These are phyloP conservation scores for Epichloe typhina DNA, from an alignment of 2,329 filamentous ascomycete genomes.

Conservation along the genomic window DNA sequence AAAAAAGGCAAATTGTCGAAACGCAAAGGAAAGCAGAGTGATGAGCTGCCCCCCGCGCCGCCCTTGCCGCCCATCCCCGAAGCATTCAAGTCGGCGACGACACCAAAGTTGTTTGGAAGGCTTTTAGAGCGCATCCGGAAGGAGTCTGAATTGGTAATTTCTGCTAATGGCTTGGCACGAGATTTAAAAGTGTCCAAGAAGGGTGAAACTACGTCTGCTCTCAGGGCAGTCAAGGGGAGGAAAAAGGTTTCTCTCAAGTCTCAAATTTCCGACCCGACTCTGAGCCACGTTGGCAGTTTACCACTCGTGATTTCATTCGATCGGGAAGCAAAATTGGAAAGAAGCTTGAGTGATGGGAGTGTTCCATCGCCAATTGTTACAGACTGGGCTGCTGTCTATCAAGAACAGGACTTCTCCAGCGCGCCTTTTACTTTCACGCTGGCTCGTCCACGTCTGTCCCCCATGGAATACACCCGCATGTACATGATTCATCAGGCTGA, in stretches of 20 bases:
- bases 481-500: slow-evolving; percentile 21
- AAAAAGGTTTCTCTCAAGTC: slow-evolving; percentile 10
- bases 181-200: background rate
- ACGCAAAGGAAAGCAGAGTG: slow-evolving; percentile 4
- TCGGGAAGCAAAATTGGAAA: background rate
- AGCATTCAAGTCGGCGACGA: slow-evolving; percentile 11
- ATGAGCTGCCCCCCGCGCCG: slow-evolving; percentile 13
- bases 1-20: slow-evolving; percentile 1
- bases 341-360: background rate
- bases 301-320: background rate
- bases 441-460: slow-evolving; percentile 20
- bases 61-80: slow-evolving; percentile 21
- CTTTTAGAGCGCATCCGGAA: slow-evolving; percentile 16
- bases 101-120: slow-evolving; percentile 15
- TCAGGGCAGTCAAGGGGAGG: slow-evolving; percentile 4
- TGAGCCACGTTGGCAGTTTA: slow-evolving; percentile 1
- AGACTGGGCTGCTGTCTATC: background rate
- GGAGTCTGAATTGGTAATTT: slow-evolving; percentile 9
- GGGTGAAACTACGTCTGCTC: background rate
- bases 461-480: slow-evolving; percentile 26
- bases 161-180: background rate
- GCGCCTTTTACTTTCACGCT: background rate
- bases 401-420: background rate
- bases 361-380: background rate
- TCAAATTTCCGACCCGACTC: slow-evolving; percentile 14